Conservation (phyloP, 225 moss, liverwort and hornwort genomes). For the Climacium dendroides region DNA sequence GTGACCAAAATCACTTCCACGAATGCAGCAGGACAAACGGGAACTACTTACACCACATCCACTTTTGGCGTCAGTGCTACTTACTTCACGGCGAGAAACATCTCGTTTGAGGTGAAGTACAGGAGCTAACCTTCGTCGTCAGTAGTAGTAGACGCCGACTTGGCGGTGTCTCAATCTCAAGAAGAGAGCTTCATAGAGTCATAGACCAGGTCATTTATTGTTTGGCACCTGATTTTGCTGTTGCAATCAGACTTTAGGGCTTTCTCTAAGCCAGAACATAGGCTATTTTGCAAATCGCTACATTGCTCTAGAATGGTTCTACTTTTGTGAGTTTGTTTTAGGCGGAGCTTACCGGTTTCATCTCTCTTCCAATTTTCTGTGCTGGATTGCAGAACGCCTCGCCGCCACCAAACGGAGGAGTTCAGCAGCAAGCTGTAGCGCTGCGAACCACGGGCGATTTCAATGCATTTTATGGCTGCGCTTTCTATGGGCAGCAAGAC, state of each 20-base stretch:
- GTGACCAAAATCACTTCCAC: conserved; percentile 34
- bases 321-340: neutral
- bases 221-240: neutral
- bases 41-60: conserved; percentile 48
- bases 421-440: conserved; percentile 47
- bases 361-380: neutral
- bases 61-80: conserved; percentile 35
- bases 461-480: conserved; percentile 47
- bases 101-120: conserved; percentile 34
- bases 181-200: neutral
- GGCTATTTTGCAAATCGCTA: neutral
- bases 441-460: conserved; percentile 43
- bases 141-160: neutral
- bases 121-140: neutral
- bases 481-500: conserved; percentile 45
- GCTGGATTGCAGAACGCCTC: conserved; percentile 30
- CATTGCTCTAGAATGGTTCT: neutral
- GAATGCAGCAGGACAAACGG: conserved; percentile 30
- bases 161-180: neutral
- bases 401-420: conserved; percentile 34
- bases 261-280: neutral
- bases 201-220: neutral
- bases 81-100: conserved; percentile 42
- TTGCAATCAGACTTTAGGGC: neutral
- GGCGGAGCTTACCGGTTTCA: neutral